Conservation (phyloP, 2,329 filamentous ascomycete genomes). For the Dichotomopilus funicola region DNA sequence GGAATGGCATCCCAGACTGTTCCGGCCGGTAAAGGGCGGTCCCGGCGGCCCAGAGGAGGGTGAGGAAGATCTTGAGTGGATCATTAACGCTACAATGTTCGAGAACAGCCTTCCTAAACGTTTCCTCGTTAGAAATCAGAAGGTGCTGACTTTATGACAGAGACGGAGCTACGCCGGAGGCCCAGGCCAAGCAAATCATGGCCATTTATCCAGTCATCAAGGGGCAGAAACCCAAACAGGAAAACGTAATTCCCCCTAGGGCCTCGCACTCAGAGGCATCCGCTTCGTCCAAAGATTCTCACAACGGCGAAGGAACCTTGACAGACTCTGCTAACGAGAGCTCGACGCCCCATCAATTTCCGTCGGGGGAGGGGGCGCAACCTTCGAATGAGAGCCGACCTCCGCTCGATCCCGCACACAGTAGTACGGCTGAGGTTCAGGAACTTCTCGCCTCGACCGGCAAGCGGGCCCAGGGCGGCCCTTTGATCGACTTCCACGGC, state of each 20-base stretch:
- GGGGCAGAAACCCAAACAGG: constrained; percentile 57
- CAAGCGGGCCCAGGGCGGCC: constrained; percentile 38
- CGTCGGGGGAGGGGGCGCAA: neutral
- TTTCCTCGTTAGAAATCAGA: neutral
- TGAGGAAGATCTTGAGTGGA: constrained; percentile 89
- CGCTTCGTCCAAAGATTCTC: constrained; percentile 13
- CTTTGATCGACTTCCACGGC: constrained; percentile 50
- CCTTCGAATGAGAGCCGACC: constrained; percentile 6
- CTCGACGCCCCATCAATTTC: neutral
- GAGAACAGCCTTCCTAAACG: constrained; percentile 20
- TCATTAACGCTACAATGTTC: constrained; percentile 81
- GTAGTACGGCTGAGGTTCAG: constrained; percentile 36
- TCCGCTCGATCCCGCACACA: constrained; percentile 18
- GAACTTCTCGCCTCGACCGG: constrained; percentile 42
- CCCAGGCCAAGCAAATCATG: constrained; percentile 75
- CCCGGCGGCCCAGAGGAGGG: constrained; percentile 68
- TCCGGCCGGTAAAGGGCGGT: constrained; percentile 66
- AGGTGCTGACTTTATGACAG: constrained; percentile 31
- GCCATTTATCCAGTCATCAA: constrained; percentile 78
- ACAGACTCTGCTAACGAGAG: constrained; percentile 51
- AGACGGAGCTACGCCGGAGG: constrained; percentile 58
- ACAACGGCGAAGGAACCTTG: constrained; percentile 35
- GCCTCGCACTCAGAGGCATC: constrained; percentile 21
- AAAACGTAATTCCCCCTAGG: constrained; percentile 51
- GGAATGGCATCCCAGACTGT: constrained; percentile 84